Evolutionary conservation across 164 flowering plant species (phyloP).

Genomic region (Tetracentron sinense): DNA sequence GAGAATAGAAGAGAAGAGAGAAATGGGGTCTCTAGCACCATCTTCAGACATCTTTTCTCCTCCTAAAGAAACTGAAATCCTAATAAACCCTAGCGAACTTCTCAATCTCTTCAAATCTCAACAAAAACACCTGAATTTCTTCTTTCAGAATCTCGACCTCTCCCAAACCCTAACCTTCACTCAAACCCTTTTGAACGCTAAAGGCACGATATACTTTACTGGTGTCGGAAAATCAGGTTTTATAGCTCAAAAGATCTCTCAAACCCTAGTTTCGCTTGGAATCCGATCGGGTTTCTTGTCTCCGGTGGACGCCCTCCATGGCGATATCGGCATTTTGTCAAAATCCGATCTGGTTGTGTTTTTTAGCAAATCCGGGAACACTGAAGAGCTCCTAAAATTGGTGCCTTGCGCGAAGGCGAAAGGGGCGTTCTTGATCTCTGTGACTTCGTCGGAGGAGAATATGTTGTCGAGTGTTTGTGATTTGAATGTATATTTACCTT

Average conservation of each 20-base stretch:
- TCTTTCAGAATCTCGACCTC: constrained; percentile 74
- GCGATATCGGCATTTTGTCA: constrained; percentile 75
- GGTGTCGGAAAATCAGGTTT: constrained; percentile 99
- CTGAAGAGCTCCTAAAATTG: constrained; percentile 75
- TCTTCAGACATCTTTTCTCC: constrained; percentile 10
- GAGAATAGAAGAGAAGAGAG: background rate
- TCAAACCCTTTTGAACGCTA: constrained; percentile 36
- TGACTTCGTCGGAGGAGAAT: constrained; percentile 54
- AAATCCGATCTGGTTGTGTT: constrained; percentile 48
- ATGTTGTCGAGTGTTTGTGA: constrained; percentile 51
- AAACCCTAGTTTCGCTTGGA: constrained; percentile 82
- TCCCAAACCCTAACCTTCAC: constrained; percentile 67
- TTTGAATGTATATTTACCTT: constrained; percentile 81
- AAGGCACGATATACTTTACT: constrained; percentile 78
- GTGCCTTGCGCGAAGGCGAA: constrained; percentile 89
- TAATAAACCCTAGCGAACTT: too few relatives aligned
- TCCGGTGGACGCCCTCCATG: constrained; percentile 92
- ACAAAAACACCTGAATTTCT: constrained; percentile 71
- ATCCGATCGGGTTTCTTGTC: constrained; percentile 60
- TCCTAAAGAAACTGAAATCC: constrained; percentile 6
- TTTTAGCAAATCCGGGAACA: constrained; percentile 83
- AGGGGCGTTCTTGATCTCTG: constrained; percentile 63
- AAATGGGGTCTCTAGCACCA: constrained; percentile 60
- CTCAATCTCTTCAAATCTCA: constrained; percentile 22
- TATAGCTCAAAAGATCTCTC: too few relatives aligned